phyloP scores from a whole-genome alignment of 345 rosid species.

The Murraya paniculata region DNA sequence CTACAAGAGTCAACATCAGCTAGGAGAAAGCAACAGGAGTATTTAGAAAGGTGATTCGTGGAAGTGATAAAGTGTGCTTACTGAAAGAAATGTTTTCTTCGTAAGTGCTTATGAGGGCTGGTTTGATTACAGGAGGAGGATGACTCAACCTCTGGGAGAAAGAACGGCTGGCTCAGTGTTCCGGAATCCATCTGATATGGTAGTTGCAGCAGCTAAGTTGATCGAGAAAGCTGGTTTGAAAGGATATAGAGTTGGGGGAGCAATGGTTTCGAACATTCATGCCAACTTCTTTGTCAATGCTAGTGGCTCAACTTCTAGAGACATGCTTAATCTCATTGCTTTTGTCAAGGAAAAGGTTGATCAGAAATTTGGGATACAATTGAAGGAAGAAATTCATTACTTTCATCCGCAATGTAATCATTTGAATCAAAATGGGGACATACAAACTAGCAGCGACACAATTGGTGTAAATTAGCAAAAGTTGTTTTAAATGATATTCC shows the following conservation, averaged over 20 bases:
- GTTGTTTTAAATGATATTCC: conserved; percentile 7
- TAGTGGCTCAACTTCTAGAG: conserved; percentile 24
- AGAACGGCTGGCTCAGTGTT: conserved; percentile 30
- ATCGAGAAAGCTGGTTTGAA: conserved; percentile 34
- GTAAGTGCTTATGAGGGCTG: background rate
- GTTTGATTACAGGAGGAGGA: conserved; percentile 19
- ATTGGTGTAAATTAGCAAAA: background rate
- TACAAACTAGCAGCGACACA: background rate
- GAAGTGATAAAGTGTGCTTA: background rate
- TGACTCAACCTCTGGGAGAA: conserved; percentile 25
- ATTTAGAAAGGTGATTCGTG: conserved; percentile 7
- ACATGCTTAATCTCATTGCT: conserved; percentile 37
- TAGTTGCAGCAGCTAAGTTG: conserved; percentile 28
- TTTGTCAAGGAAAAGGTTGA: conserved; percentile 31
- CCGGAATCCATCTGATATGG: conserved; percentile 17
- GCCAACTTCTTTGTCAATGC: conserved; percentile 33
- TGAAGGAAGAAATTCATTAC: conserved; percentile 29
- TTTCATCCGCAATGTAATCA: conserved; percentile 17
- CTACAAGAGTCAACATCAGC: conserved; percentile 24
- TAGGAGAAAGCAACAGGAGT: conserved; percentile 21
- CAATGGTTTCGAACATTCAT: conserved; percentile 33
- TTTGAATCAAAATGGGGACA: background rate
- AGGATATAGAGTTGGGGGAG: conserved; percentile 32
- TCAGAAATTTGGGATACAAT: conserved; percentile 18
- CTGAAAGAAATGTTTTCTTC: background rate